Evolutionary conservation across 1,284 basidiomycete genomes (phyloP), one percentile per base, ranked within the genome.

Genomic region (Irpex sp.): DNA sequence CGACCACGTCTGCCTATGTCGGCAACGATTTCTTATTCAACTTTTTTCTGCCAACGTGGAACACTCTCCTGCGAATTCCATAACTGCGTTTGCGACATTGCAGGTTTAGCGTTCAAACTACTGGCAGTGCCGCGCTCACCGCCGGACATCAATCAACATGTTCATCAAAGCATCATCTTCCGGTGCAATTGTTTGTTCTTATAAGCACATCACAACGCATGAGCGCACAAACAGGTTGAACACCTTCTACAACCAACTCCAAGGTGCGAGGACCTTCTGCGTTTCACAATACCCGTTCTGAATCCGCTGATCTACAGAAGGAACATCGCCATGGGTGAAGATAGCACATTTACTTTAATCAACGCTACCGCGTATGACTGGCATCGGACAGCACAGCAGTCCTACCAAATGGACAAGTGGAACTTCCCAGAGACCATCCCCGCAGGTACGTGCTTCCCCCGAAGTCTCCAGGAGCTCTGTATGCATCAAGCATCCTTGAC

Each of bases 351-450:
- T 49, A 49, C 56, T 11, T 35, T 68, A 36, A 43, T 66, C 47
- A 68, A 68, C 54, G 63, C 59, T 17, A 66, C 67, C 7, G 63
- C 65, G 43, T 64, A 68, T 58, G 56, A 51, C 26, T 68, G 67
- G 67, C 33, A 36, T 15, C 58, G 58, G 31, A 61, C 60, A 21
- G 51, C 53, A 17, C 33, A 49, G 37, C 54, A 62, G 46, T 61
- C 63, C n/a, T 66, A 68, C 57, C 67, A 65, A 61, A 65, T 68
- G 67, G 61, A 65, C 33, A 47, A 55, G 6, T 68, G 67, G 67
- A 19, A 57, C 31, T 66, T 66, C 54, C 63, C 63, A 11, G 60
- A 59, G 21, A n/a, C 57, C 4, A 46, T 65, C 17, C 47, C 51
- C 4, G 36, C 63, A 62, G 63, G 63, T 65, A 17, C 13, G 53